A percentile compares a stretch with the other conserved stretches of the same genome.
Evolutionary conservation across 495 filamentous ascomycete species (phyloP).

Genomic region (Aspergillus sparsus): DNA sequence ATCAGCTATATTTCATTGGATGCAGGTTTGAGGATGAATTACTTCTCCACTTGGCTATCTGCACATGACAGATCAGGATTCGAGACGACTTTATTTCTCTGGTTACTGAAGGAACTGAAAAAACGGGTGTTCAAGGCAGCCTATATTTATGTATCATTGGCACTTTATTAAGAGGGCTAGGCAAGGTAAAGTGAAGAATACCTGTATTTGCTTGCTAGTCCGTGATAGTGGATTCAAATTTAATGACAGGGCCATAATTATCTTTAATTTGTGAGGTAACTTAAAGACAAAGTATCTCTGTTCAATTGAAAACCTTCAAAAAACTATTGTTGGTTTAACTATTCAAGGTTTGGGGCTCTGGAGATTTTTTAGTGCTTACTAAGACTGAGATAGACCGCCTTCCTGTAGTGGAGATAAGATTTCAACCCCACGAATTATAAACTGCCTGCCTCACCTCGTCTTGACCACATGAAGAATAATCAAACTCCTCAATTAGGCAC

Average conservation of each 20-base stretch:
- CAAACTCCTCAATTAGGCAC: too few species aligned
- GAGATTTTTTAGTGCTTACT: too few species aligned
- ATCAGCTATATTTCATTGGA: background rate
- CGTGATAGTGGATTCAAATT: background rate
- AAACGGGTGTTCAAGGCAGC: constrained; percentile 3
- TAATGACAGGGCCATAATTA: too few species aligned
- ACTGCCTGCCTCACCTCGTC: too few species aligned
- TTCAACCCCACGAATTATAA: too few species aligned
- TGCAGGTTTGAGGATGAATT: background rate
- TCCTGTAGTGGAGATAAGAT: too few species aligned
- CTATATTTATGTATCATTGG: background rate
- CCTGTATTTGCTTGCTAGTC: constrained; percentile 9
- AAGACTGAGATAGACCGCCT: too few species aligned
- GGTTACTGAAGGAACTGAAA: constrained; percentile 9
- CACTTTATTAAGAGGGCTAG: too few species aligned
- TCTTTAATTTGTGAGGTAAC: background rate
- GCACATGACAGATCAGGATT: background rate
- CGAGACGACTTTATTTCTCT: background rate
- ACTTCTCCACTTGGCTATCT: background rate
- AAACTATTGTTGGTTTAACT: too few species aligned
- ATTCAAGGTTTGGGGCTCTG: too few species aligned
- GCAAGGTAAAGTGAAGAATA: background rate
- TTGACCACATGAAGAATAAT: too few species aligned
- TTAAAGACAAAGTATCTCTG: background rate
- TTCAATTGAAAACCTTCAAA: too few species aligned